Evolutionary conservation across 169 alveolate species (phyloP), one percentile per base, ranked within the genome.

Genomic region (Plasmodium vivax): DNA sequence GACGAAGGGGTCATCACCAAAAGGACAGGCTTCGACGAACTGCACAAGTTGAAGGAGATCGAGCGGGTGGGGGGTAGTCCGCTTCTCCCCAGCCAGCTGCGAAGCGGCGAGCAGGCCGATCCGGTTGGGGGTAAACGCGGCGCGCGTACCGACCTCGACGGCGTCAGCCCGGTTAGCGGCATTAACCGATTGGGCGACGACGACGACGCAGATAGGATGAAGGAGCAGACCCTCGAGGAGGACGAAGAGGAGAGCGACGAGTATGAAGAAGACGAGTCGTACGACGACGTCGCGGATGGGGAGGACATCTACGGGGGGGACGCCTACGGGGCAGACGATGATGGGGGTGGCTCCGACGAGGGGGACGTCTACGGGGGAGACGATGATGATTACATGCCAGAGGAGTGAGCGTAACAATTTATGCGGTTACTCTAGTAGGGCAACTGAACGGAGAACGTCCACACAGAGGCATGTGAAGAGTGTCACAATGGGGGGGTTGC

Each of bases 361-460:
- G 47, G 85, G 10, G 96, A 91, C 27, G 14, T 95, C 10, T 27
- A 41, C 9, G 81, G 93, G 19, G 93, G 73, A 12, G 95, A 80
- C 10, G 75, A 43, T n/a, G 96, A 94, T 45, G 93, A 87, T 38
- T 84, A 84, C 79, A 27, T 34, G 32, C 36, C 84, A 32, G 84
- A 41, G 51, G 93, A 71, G 56, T 84, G 79, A 84, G 36, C 30
- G n/a, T 6, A 30, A 51, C 36, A 0, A 3, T 19, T 3, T 4
- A 36, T 19, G 0, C 4, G 5, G 12, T 47, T 56, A 2, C 43
- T 1, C 27, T 3, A 56, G 10, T 10, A 38, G 3, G n/a, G 51
- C 23, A 77, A 74, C 36, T 23, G 30, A 54, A 75, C n/a, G 79
- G 27, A 8, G 34, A 58, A 27, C 54, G 30, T 19, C 56, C 34